Evolutionary conservation across 257 asterid genomes (phyloP), one percentile per base, ranked within the genome.

Genomic region (Avicennia marina): DNA sequence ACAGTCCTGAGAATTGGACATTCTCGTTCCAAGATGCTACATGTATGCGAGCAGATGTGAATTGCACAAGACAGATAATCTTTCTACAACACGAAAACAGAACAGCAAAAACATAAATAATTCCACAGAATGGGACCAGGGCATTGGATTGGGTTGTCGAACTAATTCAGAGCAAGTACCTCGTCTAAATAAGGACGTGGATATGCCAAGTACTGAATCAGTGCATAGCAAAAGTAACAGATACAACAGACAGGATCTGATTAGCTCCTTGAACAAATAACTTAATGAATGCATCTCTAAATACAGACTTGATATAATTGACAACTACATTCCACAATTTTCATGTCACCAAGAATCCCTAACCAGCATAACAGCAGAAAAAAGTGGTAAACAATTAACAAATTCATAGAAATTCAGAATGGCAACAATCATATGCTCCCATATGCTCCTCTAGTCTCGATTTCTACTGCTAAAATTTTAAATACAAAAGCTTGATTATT

Each of bases 401-500:
- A 42, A 13, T 3, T n/a, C 20, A 19, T 11, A 39, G 13, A 62
- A 10, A 47, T 25, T 43, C 43, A 32, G 0, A 52, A 32, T 29
- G 13, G 34, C 38, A 15, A 53, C 16, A 53, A 59, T 53, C 59
- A 15, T 13, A 31, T 7, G 6, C 6, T 40, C 19, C 42, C 6
- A 43, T 5, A 67, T 7, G 10, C 41, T 31, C 34, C 33, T 10
- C 9, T 31, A 10, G 9, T 31, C 34, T 10, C 34, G 9, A 31
- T 31, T 42, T 43, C 24, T 0, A 27, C 13, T 24, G 24, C 29
- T 19, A 38, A 29, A 11, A 16, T 54, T 33, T 36, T 38, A 45
- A 61, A 60, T 53, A 54, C 47, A 60, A 24, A 21, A 36, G 13
- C 9, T 53, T 41, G 32, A 21, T 36, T 19, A 36, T 16, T 11